Evolutionary conservation across 2,329 filamentous ascomycete species (phyloP), one percentile per base, ranked within the genome.

Genomic region (Penicillium thymicola): DNA sequence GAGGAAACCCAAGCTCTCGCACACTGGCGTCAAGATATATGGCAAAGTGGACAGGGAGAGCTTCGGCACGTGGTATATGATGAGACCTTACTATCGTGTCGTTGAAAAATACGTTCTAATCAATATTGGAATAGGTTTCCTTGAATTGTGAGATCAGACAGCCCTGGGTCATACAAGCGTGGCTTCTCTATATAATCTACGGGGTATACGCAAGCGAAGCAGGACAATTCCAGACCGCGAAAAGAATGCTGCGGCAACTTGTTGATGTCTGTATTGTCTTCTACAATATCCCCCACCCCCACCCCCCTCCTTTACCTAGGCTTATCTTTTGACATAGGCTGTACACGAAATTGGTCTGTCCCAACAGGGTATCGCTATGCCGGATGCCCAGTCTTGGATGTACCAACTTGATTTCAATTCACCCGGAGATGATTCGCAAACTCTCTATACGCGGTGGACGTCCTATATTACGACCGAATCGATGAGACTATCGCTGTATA

Each of bases 161-260:
- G 6, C 59, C 61, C 11, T 68, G 65, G 66, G 57, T 62, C n/a
- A 65, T 70, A 45, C 70, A 72, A 53, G 57, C 65, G 5, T 71
- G 66, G 67, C 55, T 70, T 28, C 58, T 72, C 27, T 65, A 66
- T 54, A 68, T 70, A 16, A 62, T 70, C 8, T 70, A 71, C 30
- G 70, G 69, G 1, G 65, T 64, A 5, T 72, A 65, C 47, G 28
- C 28, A 30, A 30, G 28, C 11, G 28, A 30, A 30, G 28, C 28
- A 13, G 28, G 28, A 11, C 28, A 13, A 30, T 30, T 30, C 28
- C 11, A 30, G 28, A 5, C 11, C 11, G 28, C 13, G 28, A 30
- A 30, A 30, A 30, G 5, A 11, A 30, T 30, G 28, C 28, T 30
- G 28, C 28, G 28, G 28, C 28, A 30, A 30, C 11, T 30, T 30